These are phyloP conservation scores for Leucaena leucocephala DNA, from an alignment of 306 rosid species.

Conservation along the genomic window DNA sequence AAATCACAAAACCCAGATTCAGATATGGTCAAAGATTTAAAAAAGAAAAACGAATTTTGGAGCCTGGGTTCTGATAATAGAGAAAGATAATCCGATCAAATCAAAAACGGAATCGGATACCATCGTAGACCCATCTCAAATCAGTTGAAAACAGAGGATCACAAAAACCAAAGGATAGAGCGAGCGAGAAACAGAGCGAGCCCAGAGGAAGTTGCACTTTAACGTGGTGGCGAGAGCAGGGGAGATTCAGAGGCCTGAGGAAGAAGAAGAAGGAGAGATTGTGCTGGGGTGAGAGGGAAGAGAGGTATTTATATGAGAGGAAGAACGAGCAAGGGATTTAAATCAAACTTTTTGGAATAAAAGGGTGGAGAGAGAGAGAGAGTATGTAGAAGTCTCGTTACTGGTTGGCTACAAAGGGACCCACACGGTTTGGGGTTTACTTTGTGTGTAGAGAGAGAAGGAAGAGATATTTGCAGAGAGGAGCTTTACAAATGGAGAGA, in stretches of 20 bases:
- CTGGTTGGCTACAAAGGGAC: slow-evolving; percentile 61
- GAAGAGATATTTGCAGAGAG: background rate
- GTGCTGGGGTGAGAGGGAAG: background rate
- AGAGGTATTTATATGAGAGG: slow-evolving; percentile 55
- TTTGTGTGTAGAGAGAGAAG: too few relatives aligned
- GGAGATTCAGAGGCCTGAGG: background rate
- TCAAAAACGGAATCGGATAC: slow-evolving; percentile 63
- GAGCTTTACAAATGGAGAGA: slow-evolving; percentile 31
- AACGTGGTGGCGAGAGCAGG: slow-evolving; percentile 27
- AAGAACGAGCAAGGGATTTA: slow-evolving; percentile 43
- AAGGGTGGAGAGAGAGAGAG: background rate
- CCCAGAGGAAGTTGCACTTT: background rate
- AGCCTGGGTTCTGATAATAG: slow-evolving; percentile 33
- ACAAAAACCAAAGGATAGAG: slow-evolving; percentile 30
- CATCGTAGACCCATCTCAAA: slow-evolving; percentile 46
- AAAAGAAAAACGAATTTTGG: slow-evolving; percentile 32
- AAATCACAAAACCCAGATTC: slow-evolving; percentile 34
- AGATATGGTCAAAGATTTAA: slow-evolving; percentile 27
- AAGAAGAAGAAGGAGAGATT: too few relatives aligned
- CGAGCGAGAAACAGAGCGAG: slow-evolving; percentile 40
- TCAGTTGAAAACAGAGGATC: background rate
- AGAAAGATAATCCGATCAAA: slow-evolving; percentile 48
- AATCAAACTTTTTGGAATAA: background rate
- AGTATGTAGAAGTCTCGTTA: slow-evolving; percentile 41
- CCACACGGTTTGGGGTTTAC: slow-evolving; percentile 48